These are phyloP conservation scores for Aureobasidium sp. DNA, from an alignment of 2,329 filamentous ascomycete genomes.

Conservation along the genomic window DNA sequence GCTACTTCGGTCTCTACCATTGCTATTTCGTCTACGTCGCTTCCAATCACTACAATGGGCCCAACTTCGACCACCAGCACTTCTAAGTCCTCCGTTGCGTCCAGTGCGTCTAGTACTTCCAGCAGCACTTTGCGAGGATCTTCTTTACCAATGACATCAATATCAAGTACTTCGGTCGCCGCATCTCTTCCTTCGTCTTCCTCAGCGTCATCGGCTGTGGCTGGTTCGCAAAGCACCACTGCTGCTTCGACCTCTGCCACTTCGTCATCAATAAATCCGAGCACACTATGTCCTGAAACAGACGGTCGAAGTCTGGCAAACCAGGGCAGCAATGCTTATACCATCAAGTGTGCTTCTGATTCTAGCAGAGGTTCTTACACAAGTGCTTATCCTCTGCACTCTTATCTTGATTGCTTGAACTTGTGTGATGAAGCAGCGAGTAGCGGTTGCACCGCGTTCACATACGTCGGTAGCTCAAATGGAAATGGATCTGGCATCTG, in stretches of 20 bases:
- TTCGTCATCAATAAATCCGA: slow-evolving; percentile 8
- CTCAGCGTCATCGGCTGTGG: background rate
- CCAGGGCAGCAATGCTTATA: slow-evolving; percentile 4
- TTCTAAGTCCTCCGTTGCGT: background rate
- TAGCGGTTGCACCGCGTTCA: slow-evolving; percentile 11
- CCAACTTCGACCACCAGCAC: background rate
- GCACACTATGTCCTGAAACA: slow-evolving; percentile 14
- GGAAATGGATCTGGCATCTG: slow-evolving; percentile 11
- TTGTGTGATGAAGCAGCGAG: slow-evolving; percentile 6
- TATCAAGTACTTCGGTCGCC: background rate
- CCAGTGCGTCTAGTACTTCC: background rate
- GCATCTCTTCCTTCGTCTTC: background rate
- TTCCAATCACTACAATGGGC: slow-evolving; percentile 22
- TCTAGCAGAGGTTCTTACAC: slow-evolving; percentile 6
- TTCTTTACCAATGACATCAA: background rate
- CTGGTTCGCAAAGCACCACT: background rate
- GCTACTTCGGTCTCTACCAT: slow-evolving; percentile 41
- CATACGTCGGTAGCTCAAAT: slow-evolving; percentile 14
- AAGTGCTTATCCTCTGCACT: background rate
- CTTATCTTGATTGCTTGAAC: slow-evolving; percentile 14
- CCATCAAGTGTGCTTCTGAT: slow-evolving; percentile 12
- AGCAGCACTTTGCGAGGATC: background rate
- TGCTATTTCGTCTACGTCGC: slow-evolving; percentile 34
- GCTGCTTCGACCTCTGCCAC: background rate
- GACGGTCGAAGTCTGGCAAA: slow-evolving; percentile 11